Percentiles rank a stretch among this genome's conserved stretches.
Conservation (phyloP, 225 moss, liverwort and hornwort species). For the Pseudisothecium myosuroides region DNA sequence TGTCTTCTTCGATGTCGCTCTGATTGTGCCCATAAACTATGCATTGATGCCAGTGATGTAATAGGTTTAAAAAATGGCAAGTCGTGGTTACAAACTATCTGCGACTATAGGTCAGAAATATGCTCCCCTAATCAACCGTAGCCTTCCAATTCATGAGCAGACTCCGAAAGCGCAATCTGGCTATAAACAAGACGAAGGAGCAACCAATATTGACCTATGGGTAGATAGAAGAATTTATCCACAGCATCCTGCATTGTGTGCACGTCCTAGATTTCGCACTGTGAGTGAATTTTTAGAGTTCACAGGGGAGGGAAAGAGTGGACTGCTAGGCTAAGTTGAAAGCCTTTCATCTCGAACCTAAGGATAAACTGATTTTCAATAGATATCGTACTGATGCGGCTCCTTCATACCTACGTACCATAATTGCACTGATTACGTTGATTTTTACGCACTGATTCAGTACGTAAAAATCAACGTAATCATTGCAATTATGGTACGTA, state of each 20-base stretch:
- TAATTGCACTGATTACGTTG: no score
- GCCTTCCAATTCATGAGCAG: not conserved
- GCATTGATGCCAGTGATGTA: no score
- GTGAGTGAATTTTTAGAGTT: not conserved
- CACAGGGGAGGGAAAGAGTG: not conserved
- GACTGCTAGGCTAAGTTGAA: not conserved
- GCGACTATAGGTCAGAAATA: not conserved
- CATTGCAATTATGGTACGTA: no score
- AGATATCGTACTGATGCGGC: no score
- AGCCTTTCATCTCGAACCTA: no score
- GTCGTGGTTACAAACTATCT: not conserved
- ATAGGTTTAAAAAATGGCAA: not conserved
- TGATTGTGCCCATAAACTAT: no score
- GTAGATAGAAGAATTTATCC: not conserved
- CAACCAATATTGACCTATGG: not conserved
- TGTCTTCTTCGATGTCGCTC: no score
- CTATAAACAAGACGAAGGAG: not conserved
- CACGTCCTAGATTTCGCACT: not conserved
- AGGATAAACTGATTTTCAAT: no score
- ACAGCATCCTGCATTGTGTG: rapidly evolving
- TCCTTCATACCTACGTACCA: no score
- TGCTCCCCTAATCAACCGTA: not conserved
- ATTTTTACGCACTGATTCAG: no score
- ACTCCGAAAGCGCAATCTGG: not conserved
- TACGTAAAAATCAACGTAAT: no score